A percentile compares a stretch with the other conserved stretches of the same genome.
Conservation (phyloP, 2,329 filamentous ascomycete genomes). For the Amauroascus niger region DNA sequence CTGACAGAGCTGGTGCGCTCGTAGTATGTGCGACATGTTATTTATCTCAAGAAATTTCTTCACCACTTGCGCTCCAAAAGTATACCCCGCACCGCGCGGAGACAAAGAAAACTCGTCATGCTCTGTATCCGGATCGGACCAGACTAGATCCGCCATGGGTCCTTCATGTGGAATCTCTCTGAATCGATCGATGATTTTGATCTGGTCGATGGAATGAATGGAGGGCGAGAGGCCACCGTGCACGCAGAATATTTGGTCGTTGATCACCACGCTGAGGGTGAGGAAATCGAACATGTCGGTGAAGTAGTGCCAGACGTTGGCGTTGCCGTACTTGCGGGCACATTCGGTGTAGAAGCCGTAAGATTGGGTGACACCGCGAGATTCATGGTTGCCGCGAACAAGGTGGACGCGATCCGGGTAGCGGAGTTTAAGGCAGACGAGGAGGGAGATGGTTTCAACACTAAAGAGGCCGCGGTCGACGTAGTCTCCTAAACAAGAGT, state of each 20-base stretch:
- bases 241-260: conserved; percentile 98
- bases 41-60: conserved; percentile 98
- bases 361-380: conserved; percentile 91
- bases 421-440: conserved; percentile 92
- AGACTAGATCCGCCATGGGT: conserved; percentile 98
- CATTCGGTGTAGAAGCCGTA: conserved; percentile 99
- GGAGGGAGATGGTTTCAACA: conserved; percentile 95
- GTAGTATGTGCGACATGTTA: conserved; percentile 91
- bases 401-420: conserved; percentile 93
- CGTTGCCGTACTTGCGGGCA: conserved; percentile 94
- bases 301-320: conserved; percentile 98
- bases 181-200: conserved; percentile 98
- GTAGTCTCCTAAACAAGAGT: conserved; percentile 62
- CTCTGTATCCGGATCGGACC: conserved; percentile 96
- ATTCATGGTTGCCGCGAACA: conserved; percentile 97
- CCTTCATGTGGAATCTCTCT: conserved; percentile 97
- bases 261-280: conserved; percentile 92
- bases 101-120: conserved; percentile 93
- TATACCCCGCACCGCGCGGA: conserved; percentile 89
- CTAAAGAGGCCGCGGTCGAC: conserved; percentile 97
- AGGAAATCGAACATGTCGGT: conserved; percentile 99
- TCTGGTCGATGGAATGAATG: conserved; percentile 97
- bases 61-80: conserved; percentile 93
- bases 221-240: conserved; percentile 83
- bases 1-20: conserved; percentile 96